A percentile compares a stretch with the other conserved stretches of the same genome.
These are phyloP conservation scores for Tetrahymena borealis DNA, from an alignment of 73 alveolate species.

Conservation along the genomic window DNA sequence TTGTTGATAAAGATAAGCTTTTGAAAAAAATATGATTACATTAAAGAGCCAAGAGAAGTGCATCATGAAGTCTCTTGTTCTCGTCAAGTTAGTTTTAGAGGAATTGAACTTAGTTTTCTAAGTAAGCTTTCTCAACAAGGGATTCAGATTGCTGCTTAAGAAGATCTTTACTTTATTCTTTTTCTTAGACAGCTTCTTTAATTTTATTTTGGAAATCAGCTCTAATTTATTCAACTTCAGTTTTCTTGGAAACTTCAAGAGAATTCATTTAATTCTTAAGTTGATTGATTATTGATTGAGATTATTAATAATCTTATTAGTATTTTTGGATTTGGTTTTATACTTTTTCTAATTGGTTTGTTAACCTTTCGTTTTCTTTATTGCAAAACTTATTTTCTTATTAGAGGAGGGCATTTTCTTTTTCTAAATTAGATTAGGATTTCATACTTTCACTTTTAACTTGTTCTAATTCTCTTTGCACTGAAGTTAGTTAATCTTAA, in stretches of 20 bases:
- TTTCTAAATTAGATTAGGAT: not conserved
- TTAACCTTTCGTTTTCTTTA: not conserved
- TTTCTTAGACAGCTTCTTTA: slow-evolving; percentile 16
- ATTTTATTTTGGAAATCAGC: slow-evolving; percentile 27
- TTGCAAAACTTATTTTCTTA: slow-evolving; percentile 24
- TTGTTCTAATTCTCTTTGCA: not conserved
- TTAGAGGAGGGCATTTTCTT: slow-evolving; percentile 23
- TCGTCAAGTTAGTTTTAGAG: slow-evolving; percentile 34
- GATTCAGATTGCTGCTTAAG: slow-evolving; percentile 20
- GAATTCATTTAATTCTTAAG: slow-evolving; percentile 19
- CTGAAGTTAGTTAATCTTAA: not conserved
- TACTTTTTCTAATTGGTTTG: not conserved
- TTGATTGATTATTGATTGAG: slow-evolving; percentile 5
- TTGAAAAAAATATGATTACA: too few relatives aligned
- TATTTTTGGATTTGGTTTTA: slow-evolving; percentile 19
- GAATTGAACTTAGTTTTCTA: slow-evolving; percentile 36
- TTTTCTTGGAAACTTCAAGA: slow-evolving; percentile 10
- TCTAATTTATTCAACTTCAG: slow-evolving; percentile 16
- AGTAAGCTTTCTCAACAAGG: slow-evolving; percentile 32
- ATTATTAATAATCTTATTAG: slow-evolving; percentile 15
- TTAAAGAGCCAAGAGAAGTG: slow-evolving; percentile 30
- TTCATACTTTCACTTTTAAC: not conserved
- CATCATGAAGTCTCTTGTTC: slow-evolving; percentile 42
- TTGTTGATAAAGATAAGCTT: not conserved
- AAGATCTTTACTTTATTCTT: slow-evolving; percentile 22